Evolutionary conservation across 1,284 basidiomycete species (phyloP).

Genomic region (Crocinoboletus sp.): DNA sequence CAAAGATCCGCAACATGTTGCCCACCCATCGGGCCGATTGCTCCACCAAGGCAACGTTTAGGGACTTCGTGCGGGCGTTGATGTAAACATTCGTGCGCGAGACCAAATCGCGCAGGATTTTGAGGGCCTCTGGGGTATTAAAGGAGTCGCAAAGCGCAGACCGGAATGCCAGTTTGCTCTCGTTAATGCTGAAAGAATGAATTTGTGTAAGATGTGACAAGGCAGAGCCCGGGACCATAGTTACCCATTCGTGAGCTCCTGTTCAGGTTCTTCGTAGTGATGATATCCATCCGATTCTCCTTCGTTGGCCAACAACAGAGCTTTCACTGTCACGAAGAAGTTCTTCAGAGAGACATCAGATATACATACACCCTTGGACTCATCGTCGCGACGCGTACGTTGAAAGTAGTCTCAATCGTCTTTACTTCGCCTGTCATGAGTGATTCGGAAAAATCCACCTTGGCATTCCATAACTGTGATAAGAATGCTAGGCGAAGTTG

Average conservation of each 20-base stretch:
- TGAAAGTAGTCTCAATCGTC: conserved; percentile 81
- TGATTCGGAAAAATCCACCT: conserved; percentile 93
- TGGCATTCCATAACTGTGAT: conserved; percentile 88
- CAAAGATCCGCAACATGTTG: conserved; percentile 92
- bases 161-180: conserved; percentile 79
- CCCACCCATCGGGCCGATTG: conserved; percentile 83
- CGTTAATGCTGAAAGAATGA: conserved; percentile 54
- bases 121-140: conserved; percentile 88
- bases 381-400: conserved; percentile 49
- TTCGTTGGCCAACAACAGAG: conserved; percentile 57
- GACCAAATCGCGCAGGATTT: conserved; percentile 77
- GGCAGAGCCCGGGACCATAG: conserved; percentile 19
- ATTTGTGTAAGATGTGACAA: conserved; percentile 11
- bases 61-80: conserved; percentile 50
- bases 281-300: conserved; percentile 55
- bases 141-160: conserved; percentile 96
- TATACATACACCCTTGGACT: neutral
- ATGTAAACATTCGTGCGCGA: conserved; percentile 92
- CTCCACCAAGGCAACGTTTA: conserved; percentile 72
- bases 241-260: conserved; percentile 60
- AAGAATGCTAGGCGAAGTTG: conserved; percentile 96
- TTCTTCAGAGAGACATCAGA: conserved; percentile 57
- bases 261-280: conserved; percentile 62
- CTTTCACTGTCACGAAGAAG: conserved; percentile 89
- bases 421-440: conserved; percentile 88